Conservation (phyloP, 2,329 filamentous ascomycete species). For the Diaporthe sp. region DNA sequence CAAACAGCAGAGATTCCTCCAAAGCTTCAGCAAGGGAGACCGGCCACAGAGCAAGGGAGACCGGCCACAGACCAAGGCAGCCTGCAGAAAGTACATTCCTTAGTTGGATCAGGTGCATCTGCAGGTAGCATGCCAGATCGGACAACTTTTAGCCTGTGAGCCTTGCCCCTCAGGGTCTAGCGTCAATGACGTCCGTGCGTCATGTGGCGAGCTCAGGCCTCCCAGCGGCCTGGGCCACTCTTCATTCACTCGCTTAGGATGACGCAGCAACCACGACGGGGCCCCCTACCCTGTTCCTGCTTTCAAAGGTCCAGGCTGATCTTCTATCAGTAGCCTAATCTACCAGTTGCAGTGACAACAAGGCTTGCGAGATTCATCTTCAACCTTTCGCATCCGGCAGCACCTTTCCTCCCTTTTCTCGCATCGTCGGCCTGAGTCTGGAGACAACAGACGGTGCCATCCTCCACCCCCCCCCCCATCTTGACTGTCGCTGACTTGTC, state of each 20-base stretch:
- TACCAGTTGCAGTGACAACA: neutral
- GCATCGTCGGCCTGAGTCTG: neutral
- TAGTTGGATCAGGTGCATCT: conserved; percentile 17
- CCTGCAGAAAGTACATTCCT: no score
- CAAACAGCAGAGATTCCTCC: neutral
- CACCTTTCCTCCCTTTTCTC: neutral
- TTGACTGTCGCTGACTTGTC: conserved; percentile 26
- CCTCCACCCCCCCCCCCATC: neutral
- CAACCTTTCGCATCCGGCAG: neutral
- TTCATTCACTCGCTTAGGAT: conserved; percentile 13
- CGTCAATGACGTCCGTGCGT: conserved; percentile 31
- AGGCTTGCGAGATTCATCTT: neutral
- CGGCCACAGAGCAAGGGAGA: no score
- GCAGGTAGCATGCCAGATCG: conserved; percentile 19
- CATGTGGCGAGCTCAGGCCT: conserved; percentile 32
- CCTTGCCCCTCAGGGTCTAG: neutral
- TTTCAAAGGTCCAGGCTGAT: conserved; percentile 18
- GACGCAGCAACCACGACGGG: conserved; percentile 17
- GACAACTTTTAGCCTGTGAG: no score
- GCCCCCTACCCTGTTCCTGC: conserved; percentile 1
- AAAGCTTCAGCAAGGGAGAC: no score
- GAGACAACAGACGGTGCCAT: neutral
- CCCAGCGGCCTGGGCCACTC: neutral
- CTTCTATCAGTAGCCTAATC: neutral
- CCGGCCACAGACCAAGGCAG: no score